phyloP scores from a whole-genome alignment of 2,329 filamentous ascomycete species.

The Monilinia vaccinii-corymbosi region DNA sequence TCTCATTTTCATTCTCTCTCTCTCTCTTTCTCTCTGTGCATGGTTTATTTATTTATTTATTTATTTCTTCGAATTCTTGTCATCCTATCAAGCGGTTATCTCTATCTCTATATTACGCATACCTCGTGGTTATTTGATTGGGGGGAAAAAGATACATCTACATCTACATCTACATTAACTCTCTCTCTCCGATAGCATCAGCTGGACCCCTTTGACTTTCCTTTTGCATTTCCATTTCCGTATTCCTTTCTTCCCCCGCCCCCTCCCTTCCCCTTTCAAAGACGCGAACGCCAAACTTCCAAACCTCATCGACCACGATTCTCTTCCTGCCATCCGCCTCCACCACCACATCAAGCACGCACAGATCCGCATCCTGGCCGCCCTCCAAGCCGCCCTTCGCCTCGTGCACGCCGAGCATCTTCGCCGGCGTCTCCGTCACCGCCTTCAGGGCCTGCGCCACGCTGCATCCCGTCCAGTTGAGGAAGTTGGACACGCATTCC shows the following conservation, averaged over 20 bases:
- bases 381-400: constrained; percentile 56
- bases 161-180: background rate
- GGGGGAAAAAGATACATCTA: no score
- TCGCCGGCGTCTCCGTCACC: constrained; percentile 68
- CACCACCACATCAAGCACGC: constrained; percentile 53
- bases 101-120: no score
- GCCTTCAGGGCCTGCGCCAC: constrained; percentile 61
- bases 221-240: background rate
- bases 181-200: background rate
- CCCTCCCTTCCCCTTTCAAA: constrained; percentile 14
- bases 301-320: constrained; percentile 32
- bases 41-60: no score
- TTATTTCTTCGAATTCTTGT: no score
- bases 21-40: no score
- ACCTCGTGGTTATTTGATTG: no score
- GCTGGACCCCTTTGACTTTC: background rate
- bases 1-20: no score
- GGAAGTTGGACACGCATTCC: constrained; percentile 75
- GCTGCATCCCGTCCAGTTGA: constrained; percentile 60
- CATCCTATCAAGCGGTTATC: no score
- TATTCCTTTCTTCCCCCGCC: no score
- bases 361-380: constrained; percentile 60
- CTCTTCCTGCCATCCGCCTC: constrained; percentile 35
- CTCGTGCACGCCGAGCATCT: constrained; percentile 60
- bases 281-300: constrained; percentile 19